These are phyloP conservation scores for Cerioporus squamosus DNA, from an alignment of 1,284 basidiomycete species.

Conservation along the genomic window DNA sequence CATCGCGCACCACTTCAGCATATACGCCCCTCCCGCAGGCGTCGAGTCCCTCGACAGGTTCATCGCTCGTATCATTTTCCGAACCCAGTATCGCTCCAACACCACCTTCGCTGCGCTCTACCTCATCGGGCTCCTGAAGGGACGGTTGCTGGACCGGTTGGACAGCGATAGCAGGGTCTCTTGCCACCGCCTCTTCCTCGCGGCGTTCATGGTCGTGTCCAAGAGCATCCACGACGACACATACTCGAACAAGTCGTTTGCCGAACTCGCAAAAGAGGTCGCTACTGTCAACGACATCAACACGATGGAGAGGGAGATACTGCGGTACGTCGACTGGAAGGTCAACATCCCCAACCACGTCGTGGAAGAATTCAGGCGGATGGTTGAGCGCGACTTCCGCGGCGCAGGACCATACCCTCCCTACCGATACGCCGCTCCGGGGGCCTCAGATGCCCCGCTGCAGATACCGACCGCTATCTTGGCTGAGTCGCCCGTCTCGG, in stretches of 20 bases:
- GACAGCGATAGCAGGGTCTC: not conserved
- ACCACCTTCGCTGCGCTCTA: not conserved
- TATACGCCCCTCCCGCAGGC: not conserved
- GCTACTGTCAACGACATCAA: not conserved
- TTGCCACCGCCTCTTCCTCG: not conserved
- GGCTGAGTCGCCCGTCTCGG: too few relatives aligned
- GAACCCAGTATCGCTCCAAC: not conserved
- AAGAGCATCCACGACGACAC: not conserved
- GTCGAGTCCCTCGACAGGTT: not conserved
- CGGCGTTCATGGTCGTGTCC: not conserved
- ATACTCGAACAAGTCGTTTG: not conserved
- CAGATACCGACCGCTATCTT: too few relatives aligned
- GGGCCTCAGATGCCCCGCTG: too few relatives aligned
- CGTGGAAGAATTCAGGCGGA: too few relatives aligned
- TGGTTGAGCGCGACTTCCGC: not conserved
- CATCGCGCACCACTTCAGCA: not conserved
- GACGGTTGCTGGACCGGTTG: not conserved
- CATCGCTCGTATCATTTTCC: not conserved
- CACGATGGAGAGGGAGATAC: slow-evolving; percentile 4
- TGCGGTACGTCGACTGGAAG: not conserved
- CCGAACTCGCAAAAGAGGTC: not conserved
- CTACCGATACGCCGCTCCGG: not conserved
- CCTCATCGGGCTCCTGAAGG: not conserved
- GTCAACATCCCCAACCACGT: not conserved
- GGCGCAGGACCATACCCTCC: not conserved